Percentiles rank a stretch among this genome's conserved stretches.
phyloP scores from a whole-genome alignment of 2,329 filamentous ascomycete genomes.

The Phialocephala subalpina region DNA sequence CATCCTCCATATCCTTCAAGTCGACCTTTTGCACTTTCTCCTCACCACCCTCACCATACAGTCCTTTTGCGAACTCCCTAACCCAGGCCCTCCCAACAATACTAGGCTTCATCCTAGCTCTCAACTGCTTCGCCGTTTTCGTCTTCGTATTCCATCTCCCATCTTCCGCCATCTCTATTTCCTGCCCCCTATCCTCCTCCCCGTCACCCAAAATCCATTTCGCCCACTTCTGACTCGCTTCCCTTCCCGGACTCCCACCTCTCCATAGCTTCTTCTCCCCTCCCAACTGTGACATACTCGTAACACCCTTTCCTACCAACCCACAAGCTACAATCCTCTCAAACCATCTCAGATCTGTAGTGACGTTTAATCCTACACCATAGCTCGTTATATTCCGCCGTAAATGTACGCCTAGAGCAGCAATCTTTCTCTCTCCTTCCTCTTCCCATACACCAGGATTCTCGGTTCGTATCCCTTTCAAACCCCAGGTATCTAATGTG shows the following conservation, averaged over 20 bases:
- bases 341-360: conserved; percentile 69
- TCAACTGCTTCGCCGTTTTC: conserved; percentile 16
- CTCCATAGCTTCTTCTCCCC: conserved; percentile 48
- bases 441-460: conserved; percentile 57
- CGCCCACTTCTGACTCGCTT: neutral
- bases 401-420: conserved; percentile 91
- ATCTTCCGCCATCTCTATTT: conserved; percentile 11
- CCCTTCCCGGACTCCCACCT: neutral
- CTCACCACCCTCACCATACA: conserved; percentile 27
- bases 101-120: conserved; percentile 20
- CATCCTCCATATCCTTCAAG: conserved; percentile 16
- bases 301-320: conserved; percentile 78
- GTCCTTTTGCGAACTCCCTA: conserved; percentile 29
- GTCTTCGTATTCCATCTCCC: conserved; percentile 13
- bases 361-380: conserved; percentile 83
- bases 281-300: conserved; percentile 62
- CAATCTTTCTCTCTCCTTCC: conserved; percentile 73
- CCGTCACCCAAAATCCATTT: neutral
- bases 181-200: neutral
- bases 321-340: conserved; percentile 90
- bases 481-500: conserved; percentile 65
- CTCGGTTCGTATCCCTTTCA: conserved; percentile 70
- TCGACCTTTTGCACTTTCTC: conserved; percentile 23
- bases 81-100: conserved; percentile 33
- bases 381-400: conserved; percentile 83